Evolutionary conservation across 2,329 filamentous ascomycete genomes (phyloP).

Genomic region (Neopestalotiopsis rosae): DNA sequence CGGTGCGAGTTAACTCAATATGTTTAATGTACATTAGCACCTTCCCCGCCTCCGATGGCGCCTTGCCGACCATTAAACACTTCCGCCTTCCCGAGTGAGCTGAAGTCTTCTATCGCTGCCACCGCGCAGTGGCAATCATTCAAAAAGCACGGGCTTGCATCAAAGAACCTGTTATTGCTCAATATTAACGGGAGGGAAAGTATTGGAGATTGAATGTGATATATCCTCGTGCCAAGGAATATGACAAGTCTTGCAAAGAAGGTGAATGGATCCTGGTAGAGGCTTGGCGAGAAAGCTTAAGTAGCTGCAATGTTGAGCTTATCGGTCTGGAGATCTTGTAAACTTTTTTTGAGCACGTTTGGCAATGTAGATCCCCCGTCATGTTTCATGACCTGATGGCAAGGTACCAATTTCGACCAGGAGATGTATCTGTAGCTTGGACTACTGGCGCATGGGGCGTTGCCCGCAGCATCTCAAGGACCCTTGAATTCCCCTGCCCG

Average conservation of each 20-base stretch:
- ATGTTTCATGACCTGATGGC: not conserved
- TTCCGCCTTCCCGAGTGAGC: conserved; percentile 12
- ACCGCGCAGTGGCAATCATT: not conserved
- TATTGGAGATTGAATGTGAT: not conserved
- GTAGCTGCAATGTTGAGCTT: not conserved
- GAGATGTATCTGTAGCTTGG: not conserved
- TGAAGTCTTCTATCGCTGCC: not conserved
- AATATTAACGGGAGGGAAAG: not conserved
- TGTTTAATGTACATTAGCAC: too few relatives aligned
- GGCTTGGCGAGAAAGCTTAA: conserved; percentile 20
- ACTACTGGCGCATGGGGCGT: not conserved
- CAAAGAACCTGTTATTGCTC: not conserved
- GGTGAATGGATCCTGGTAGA: not conserved
- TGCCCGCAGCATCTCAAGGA: not conserved
- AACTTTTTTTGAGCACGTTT: conserved; percentile 7
- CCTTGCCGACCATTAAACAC: conserved; percentile 17
- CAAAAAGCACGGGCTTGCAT: too few relatives aligned
- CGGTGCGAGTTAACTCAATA: conserved; percentile 20
- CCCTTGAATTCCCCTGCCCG: not conserved
- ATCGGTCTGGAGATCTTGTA: not conserved
- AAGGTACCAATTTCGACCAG: not conserved
- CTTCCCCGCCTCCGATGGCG: not conserved
- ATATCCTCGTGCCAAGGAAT: too few relatives aligned
- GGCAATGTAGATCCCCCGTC: not conserved
- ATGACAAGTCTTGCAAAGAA: too few relatives aligned